Evolutionary conservation across 2,329 filamentous ascomycete species (phyloP), one percentile per base, ranked within the genome.

Genomic region (Xylariaceae sp.): DNA sequence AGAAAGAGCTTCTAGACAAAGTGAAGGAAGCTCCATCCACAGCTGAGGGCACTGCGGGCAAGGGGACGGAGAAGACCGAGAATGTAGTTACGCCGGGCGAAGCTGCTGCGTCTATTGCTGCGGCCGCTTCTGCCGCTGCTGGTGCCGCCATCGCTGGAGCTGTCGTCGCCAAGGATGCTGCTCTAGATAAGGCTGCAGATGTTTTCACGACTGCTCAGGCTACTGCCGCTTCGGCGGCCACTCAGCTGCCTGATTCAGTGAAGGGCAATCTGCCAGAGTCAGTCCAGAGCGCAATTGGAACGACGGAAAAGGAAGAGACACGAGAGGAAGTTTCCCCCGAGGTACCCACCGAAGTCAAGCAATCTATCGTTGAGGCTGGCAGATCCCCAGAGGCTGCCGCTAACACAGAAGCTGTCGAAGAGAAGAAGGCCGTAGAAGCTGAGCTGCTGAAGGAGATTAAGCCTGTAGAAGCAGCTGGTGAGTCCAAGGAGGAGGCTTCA

Each of bases 401-500:
- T 50, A 87, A 85, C 71, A 76, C 83, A 1, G 79, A 80, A 50
- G 88, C 86, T 15, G 88, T 94, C 6, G 75, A 81, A 58, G 89
- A 92, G 64, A 94, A 94, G 82, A 84, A 83, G 70, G 80, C 77
- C 8, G 79, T 92, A 4, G 91, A 95, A 75, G 72, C 82, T 21
- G 88, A 96, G 74, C 78, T 95, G 7, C 76, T 92, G 41, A 58
- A 83, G 60, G 82, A 88, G 70, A 79, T 86, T 57, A 77, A 81
- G 70, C 68, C 72, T 46, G 67, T 68, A 47, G 64, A 75, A 61
- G 66, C 69, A 10, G 61, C 67, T 0, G 64, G 55, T 32, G 73
- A 70, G 33, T 53, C 57, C 29, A 42, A 62, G 26, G 57, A 57
- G 29, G 59, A 57, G 15, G 54, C 51, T 26, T 50, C 51, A 10